Conservation (phyloP, 2,329 filamentous ascomycete genomes). For the Aspergillus sp. region DNA sequence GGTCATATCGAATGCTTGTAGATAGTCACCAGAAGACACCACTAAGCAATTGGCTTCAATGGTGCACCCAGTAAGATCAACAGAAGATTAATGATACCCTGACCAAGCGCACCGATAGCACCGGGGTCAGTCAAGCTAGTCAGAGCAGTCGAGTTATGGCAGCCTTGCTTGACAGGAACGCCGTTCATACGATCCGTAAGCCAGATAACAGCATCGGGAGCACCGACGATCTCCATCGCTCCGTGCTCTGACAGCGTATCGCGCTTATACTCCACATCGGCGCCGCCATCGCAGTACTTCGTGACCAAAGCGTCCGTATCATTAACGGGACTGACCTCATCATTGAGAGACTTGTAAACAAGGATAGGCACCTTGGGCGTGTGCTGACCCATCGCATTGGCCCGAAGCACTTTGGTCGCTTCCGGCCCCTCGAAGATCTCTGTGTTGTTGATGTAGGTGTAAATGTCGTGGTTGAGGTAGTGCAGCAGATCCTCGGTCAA, state of each 20-base stretch:
- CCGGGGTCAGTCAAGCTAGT: slow-evolving; percentile 16
- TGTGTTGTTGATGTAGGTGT: slow-evolving; percentile 18
- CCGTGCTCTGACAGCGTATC: slow-evolving; percentile 47
- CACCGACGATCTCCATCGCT: slow-evolving; percentile 35
- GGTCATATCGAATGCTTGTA: no score
- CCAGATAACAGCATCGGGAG: slow-evolving; percentile 32
- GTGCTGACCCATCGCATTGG: slow-evolving; percentile 37
- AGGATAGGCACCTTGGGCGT: slow-evolving; percentile 50
- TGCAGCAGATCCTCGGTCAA: slow-evolving; percentile 18
- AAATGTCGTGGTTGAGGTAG: slow-evolving; percentile 23
- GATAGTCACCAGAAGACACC: neutral
- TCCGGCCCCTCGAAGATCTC: slow-evolving; percentile 15
- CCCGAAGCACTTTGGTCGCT: slow-evolving; percentile 16
- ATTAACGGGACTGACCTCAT: slow-evolving; percentile 46
- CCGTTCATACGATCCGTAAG: slow-evolving; percentile 24
- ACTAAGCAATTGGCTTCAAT: neutral
- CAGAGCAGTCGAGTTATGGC: slow-evolving; percentile 13
- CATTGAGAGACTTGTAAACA: slow-evolving; percentile 51
- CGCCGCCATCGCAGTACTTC: slow-evolving; percentile 43
- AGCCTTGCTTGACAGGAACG: slow-evolving; percentile 8
- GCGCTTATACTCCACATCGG: slow-evolving; percentile 45
- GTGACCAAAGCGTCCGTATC: slow-evolving; percentile 47
- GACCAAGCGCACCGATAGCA: slow-evolving; percentile 8
- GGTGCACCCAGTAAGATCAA: neutral
- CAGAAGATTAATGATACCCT: neutral